These are phyloP conservation scores for Corinectria fuckeliana DNA, from an alignment of 2,329 filamentous ascomycete genomes.

Conservation along the genomic window DNA sequence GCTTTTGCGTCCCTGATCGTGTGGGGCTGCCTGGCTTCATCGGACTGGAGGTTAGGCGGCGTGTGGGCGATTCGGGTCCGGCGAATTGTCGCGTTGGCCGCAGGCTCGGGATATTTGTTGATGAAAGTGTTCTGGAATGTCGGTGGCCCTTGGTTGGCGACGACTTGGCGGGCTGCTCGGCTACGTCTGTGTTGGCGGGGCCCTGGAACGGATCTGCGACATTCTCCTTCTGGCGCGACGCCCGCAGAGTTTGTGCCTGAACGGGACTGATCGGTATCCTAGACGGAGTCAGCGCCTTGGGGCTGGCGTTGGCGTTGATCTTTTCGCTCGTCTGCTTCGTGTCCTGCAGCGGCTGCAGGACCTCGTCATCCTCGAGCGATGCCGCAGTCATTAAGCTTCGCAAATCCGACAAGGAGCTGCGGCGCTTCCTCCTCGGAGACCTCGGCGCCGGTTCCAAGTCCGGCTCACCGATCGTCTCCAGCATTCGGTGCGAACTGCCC, in stretches of 20 bases:
- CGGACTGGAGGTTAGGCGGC: conserved; percentile 35
- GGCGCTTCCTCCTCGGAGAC: conserved; percentile 75
- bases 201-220: conserved; percentile 34
- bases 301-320: conserved; percentile 62
- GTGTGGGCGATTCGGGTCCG: conserved; percentile 33
- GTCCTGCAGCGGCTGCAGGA: conserved; percentile 57
- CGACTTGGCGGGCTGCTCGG: conserved; percentile 23
- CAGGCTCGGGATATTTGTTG: conserved; percentile 62
- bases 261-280: conserved; percentile 60
- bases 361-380: conserved; percentile 51
- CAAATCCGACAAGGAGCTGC: conserved; percentile 91
- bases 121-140: conserved; percentile 59
- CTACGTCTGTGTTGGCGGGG: conserved; percentile 25
- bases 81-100: conserved; percentile 46
- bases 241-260: conserved; percentile 46
- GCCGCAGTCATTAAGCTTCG: conserved; percentile 71
- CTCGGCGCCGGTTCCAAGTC: conserved; percentile 50
- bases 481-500: conserved; percentile 61
- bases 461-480: conserved; percentile 67
- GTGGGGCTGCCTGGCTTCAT: conserved; percentile 42
- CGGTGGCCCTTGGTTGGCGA: conserved; percentile 39
- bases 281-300: conserved; percentile 51
- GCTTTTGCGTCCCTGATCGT: conserved; percentile 52
- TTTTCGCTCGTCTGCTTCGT: conserved; percentile 63
- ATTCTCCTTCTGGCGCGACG: conserved; percentile 56